Conservation (phyloP, 2,329 filamentous ascomycete genomes). For the Phialocephala subalpina region DNA sequence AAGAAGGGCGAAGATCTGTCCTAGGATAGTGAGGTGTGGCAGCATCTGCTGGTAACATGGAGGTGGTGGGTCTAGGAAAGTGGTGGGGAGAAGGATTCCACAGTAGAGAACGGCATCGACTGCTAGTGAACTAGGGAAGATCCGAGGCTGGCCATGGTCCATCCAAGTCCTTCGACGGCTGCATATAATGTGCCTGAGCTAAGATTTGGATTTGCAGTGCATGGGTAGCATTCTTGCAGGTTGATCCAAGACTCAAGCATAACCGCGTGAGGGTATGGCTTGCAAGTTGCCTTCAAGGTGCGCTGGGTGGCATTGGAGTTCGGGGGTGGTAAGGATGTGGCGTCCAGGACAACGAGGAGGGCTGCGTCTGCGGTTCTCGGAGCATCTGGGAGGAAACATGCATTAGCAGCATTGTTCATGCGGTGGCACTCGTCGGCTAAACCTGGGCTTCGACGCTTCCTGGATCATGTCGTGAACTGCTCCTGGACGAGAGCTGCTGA, state of each 20-base stretch:
- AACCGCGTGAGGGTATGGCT: neutral
- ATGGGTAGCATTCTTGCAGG: neutral
- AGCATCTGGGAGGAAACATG: neutral
- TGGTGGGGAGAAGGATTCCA: neutral
- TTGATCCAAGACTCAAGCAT: neutral
- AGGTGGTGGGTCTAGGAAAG: constrained; percentile 10
- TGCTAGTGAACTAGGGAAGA: constrained; percentile 10
- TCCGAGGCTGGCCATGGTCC: constrained; percentile 22
- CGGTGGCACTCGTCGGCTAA: constrained; percentile 13
- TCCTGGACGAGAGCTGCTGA: neutral
- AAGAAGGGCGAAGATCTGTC: constrained; percentile 27
- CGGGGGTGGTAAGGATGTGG: neutral
- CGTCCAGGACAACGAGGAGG: constrained; percentile 9
- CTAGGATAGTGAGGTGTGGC: constrained; percentile 27
- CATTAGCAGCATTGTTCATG: constrained; percentile 13
- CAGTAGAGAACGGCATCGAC: constrained; percentile 1
- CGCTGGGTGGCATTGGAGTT: neutral
- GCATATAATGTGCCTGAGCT: constrained; percentile 31
- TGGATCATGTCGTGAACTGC: neutral
- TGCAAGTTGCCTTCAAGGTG: neutral
- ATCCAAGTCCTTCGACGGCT: constrained; percentile 16
- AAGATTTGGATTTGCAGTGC: constrained; percentile 23
- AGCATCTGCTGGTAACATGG: constrained; percentile 27
- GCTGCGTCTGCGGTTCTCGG: constrained; percentile 9
- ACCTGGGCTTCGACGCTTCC: neutral